Evolutionary conservation across 306 rosid genomes (phyloP), one percentile per base, ranked within the genome.

Genomic region (Medicago lupulina): DNA sequence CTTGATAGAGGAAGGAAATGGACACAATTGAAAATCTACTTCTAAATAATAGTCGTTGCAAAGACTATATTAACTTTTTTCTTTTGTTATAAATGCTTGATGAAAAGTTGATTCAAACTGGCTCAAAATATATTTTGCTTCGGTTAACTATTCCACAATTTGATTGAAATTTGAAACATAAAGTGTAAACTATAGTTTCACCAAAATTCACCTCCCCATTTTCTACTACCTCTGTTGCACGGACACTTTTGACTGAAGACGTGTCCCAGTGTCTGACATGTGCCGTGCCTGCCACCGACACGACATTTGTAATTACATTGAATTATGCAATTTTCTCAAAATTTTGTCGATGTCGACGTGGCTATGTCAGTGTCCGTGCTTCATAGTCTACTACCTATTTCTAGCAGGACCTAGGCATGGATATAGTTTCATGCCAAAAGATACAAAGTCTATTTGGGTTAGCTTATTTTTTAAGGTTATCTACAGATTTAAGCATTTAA

Each of bases 201-300:
- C 6, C 50, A 78, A 78, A 63, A 51, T 54, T 72, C 54, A 72
- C 73, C 12, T 6, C 14, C 3, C 67, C 54, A 39, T 14, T 49
- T 51, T 51, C 73, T 43, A 43, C 18, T 43, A 23, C 36, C 16
- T 23, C 28, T 23, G 28, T 23, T 23, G 28, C 28, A 23, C 28
- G 28, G 28, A 23, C 28, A 23, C 2, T 23, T 23, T 2, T 23
- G 28, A 23, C 3, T 23, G 28, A 23, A 23, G 28, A 23, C 28
- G 28, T 23, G 28, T 23, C 2, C 28, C 2, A 2, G 28, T 23
- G 28, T 23, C 28, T 2, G 28, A 23, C 28, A 23, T 2, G 3
- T 23, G 28, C 2, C 28, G 3, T 23, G 28, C 2, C 28, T 23
- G 28, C 1, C 28, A 23, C 28, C 28, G 3, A 23, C 28, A 23